Base-by-base conservation (phyloP, 495 filamentous ascomycete species). In the Gamarada debralockiae region DNA sequence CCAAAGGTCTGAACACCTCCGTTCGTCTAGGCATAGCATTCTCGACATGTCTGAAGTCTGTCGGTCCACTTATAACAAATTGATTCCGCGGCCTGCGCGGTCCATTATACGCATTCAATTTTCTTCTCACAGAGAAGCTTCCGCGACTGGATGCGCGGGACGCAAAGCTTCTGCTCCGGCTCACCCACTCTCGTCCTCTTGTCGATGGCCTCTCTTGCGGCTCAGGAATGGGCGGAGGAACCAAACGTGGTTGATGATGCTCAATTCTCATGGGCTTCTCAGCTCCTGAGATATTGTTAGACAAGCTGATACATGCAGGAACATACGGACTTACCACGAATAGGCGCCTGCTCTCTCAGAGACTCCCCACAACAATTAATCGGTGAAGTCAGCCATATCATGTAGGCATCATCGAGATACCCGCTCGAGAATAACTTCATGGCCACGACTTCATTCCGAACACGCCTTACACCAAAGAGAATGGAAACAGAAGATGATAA, bases 1-100 rank as follows among this genome's bases (percentile, higher is more conserved):
- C 81, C 33, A 93, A 73, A 10, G 87, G 86, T 31, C 78, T 76
- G 66, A 89, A 90, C 14, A 74, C 66, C 20, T 65, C 58, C 34
- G 68, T 67, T 36, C 64, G 68, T 25, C 66, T 56, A 36, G 50
- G 53, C 24, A 66, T 57, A 24, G 68, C 63, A 27, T 66, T 65
- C 22, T 74, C 65, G 2, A 83, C 72, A 55, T 69, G 64, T 52
- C 73, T 65, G 53, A 82, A 82, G 40, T 82, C 74, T 3, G 74
- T 70, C 1, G 81, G 80, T 13, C 68, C 71, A 37, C 79, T 67
- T 38, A 83, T 82, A 13, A 12, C 9, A 5, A 39, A 24, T 10
- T 29, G 27, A 29, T 29, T 29, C 27, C 65, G 70, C 44, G 77
- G 69, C 43, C 71, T 62, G 52, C 65, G 64, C 22, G 67, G 55